phyloP scores from a whole-genome alignment of 129 eudicot species.

The Dittrichia graveolens region DNA sequence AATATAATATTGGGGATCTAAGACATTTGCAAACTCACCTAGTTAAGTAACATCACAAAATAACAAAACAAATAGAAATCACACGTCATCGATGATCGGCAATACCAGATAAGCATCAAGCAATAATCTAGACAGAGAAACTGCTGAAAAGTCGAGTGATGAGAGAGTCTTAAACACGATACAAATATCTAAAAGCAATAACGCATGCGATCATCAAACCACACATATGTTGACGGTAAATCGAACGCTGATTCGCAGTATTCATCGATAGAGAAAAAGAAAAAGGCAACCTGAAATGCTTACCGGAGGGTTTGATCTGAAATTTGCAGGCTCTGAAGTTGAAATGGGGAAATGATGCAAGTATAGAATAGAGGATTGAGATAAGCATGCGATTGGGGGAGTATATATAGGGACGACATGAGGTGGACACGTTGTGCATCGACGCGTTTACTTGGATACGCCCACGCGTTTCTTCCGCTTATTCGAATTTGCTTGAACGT shows the following conservation, averaged over 20 bases:
- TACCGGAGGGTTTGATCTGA: conserved; percentile 19
- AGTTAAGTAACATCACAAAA: background rate
- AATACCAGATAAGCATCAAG: background rate
- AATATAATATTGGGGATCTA: conserved; percentile 22
- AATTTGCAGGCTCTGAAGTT: conserved; percentile 6
- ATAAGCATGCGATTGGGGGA: background rate
- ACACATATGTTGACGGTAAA: background rate
- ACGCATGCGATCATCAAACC: conserved; percentile 6
- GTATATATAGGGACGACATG: conserved; percentile 8
- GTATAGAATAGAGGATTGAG: background rate
- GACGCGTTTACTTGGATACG: conserved; percentile 29
- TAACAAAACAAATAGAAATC: background rate
- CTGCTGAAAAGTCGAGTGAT: background rate
- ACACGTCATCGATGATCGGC: conserved; percentile 1
- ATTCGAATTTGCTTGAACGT: conserved; percentile 13
- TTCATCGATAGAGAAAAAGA: background rate
- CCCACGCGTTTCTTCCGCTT: conserved; percentile 24
- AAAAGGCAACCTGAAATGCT: background rate
- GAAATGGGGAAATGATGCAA: background rate
- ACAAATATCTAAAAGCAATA: background rate
- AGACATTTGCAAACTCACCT: background rate
- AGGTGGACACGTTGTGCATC: conserved; percentile 24
- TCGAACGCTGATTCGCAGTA: background rate
- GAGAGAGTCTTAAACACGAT: background rate
- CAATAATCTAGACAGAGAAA: background rate